Base-by-base conservation (phyloP, 495 filamentous ascomycete species). In the Penicillium soppii region DNA sequence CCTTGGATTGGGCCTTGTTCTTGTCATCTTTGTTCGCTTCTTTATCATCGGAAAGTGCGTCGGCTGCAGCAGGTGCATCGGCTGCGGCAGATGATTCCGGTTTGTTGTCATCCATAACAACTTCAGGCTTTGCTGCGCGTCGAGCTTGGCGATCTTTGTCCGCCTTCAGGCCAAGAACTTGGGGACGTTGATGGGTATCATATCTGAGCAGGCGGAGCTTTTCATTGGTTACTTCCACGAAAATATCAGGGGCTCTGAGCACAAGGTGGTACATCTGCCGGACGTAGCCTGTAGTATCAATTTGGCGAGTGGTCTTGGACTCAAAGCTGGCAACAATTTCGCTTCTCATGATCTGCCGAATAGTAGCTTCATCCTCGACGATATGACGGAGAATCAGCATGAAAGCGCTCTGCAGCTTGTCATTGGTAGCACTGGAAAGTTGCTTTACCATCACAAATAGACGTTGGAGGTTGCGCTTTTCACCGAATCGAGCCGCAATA, bases 371-470 rank as follows among this genome's bases (percentile, higher is more conserved):
- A 58, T 99, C 95, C 69, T 99, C 94, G 32, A 97, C 80, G 13
- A 97, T 87, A 62, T 99, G 94, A 19, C 95, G 84, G 40, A 99
- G 74, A 39, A 97, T 85, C 19, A 95, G 72, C 82, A 97, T 87
- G 47, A 97, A 85, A 7, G 85, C 80, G 56, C 86, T 85, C 58
- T 88, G 89, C 5, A 97, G 77, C 42, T 85, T 85, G 19, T 86
- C 76, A 47, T 88, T 88, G 17, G 84, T 86, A 21, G 82, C 78
- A 21, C 86, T 89, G 19, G 89, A 87, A 35, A 96, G 80, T 60
- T 96, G 92, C 64, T 91, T 92, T 33, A 95, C 82, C 88, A 96
- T 95, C 15, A 96, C 81, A 66, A 99, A 97, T 13, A 99, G 74
- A 16, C 89, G 82, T 61, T 92, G 89, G 45, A 99, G 76, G 56